Percentiles rank a stretch among this genome's conserved stretches.
Evolutionary conservation across 225 moss, liverwort and hornwort species (phyloP).

Genomic region (Pseudoscleropodium purum): DNA sequence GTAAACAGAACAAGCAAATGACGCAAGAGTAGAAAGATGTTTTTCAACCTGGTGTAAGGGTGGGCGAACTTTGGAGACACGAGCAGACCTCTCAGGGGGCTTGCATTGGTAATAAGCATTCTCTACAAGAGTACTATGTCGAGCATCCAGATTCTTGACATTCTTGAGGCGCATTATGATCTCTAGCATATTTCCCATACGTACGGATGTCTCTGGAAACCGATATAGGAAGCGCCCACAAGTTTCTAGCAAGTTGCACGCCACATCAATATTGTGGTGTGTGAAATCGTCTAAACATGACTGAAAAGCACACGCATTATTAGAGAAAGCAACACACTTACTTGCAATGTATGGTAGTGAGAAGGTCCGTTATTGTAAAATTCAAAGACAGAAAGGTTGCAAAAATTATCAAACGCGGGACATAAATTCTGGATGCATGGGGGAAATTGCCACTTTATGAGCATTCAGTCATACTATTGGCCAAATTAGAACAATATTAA

Average conservation of each 20-base stretch:
- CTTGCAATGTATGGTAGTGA: not conserved
- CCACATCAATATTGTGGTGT: conserved; percentile 98
- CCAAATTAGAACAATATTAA: not conserved
- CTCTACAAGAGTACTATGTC: conserved; percentile 96
- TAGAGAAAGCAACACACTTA: not conserved
- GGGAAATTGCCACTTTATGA: not conserved
- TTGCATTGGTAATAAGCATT: conserved; percentile 99
- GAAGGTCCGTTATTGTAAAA: not conserved
- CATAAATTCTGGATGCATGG: not conserved
- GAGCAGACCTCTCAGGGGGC: conserved; percentile 96
- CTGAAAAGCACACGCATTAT: conserved; percentile 30
- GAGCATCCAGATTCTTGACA: conserved; percentile 98
- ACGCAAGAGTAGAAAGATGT: not conserved
- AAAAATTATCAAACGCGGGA: not conserved
- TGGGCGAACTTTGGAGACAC: conserved; percentile 88
- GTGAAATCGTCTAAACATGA: conserved; percentile 98
- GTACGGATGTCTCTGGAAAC: conserved; percentile 77
- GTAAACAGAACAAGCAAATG: not conserved
- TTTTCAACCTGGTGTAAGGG: conserved; percentile 71
- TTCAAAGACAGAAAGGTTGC: not conserved
- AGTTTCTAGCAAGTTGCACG: conserved; percentile 97
- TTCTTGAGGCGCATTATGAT: conserved; percentile 98
- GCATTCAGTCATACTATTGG: not conserved
- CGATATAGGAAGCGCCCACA: conserved; percentile 92
- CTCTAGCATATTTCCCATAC: conserved; percentile 99